Conservation (phyloP, 2,329 filamentous ascomycete genomes). For the Ophiostoma australiae region DNA sequence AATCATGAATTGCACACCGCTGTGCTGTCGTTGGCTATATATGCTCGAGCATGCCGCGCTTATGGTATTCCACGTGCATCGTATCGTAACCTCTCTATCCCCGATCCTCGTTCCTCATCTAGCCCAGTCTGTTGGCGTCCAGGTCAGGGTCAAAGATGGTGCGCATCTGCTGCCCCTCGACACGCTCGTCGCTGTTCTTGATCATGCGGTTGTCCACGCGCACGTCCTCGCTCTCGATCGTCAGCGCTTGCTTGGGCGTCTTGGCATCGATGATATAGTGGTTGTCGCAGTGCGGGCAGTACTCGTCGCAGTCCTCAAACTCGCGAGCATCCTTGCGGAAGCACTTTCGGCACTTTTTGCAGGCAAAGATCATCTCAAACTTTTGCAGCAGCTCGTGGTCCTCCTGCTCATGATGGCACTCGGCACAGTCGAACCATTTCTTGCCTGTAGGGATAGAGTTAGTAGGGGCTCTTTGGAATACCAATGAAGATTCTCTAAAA, state of each 20-base stretch:
- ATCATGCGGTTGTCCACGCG: slow-evolving; percentile 85
- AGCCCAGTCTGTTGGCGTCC: slow-evolving; percentile 72
- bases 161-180: slow-evolving; percentile 54
- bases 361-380: slow-evolving; percentile 88
- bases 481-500: not conserved
- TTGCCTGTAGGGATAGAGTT: slow-evolving; percentile 50
- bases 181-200: slow-evolving; percentile 69
- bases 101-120: slow-evolving; percentile 22
- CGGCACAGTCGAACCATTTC: slow-evolving; percentile 98
- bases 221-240: slow-evolving; percentile 87
- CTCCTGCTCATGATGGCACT: slow-evolving; percentile 84
- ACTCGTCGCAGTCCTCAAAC: slow-evolving; percentile 96
- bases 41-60: not conserved
- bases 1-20: not conserved
- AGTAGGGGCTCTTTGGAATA: not conserved
- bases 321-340: slow-evolving; percentile 91
- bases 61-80: not conserved
- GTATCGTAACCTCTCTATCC: not conserved
- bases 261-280: slow-evolving; percentile 91
- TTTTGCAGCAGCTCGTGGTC: slow-evolving; percentile 69
- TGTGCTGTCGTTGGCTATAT: not conserved
- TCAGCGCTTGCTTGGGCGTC: slow-evolving; percentile 73
- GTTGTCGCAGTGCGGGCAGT: slow-evolving; percentile 98
- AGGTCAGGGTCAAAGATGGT: slow-evolving; percentile 73
- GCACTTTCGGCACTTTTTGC: slow-evolving; percentile 98